Conservation (phyloP, 1,284 basidiomycete genomes). For the Paramarasmius palmivorus region DNA sequence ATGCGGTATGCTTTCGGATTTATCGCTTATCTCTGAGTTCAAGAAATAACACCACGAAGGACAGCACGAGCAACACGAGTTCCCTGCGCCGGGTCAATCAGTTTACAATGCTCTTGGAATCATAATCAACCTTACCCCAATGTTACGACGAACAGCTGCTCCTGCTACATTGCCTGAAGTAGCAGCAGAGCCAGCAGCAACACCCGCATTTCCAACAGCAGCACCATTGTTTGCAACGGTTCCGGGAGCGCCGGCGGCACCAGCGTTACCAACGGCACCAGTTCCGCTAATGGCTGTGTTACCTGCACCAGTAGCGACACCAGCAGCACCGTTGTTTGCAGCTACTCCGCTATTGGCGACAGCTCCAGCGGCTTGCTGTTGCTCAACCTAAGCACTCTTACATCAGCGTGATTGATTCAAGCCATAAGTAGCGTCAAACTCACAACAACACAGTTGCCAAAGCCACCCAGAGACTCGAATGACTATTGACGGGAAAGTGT, state of each 20-base stretch:
- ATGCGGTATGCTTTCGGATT: no score
- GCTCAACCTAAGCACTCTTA: background rate
- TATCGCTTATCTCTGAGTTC: no score
- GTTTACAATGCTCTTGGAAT: no score
- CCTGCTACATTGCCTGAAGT: background rate
- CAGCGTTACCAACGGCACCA: background rate
- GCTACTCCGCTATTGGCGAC: no score
- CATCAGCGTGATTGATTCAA: background rate
- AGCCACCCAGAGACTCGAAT: slow-evolving; percentile 35
- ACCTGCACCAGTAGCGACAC: no score
- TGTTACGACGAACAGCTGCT: background rate
- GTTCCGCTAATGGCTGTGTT: background rate
- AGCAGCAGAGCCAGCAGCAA: background rate
- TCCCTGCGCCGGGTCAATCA: no score
- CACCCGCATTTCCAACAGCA: background rate
- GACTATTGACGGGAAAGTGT: slow-evolving; percentile 16
- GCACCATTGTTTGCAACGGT: background rate
- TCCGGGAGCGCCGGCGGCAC: slow-evolving; percentile 1
- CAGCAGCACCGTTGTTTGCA: no score
- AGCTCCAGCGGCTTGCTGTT: background rate
- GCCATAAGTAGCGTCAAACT: background rate
- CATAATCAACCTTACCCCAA: no score
- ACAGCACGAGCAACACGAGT: no score
- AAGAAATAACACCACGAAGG: no score
- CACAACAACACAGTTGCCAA: slow-evolving; percentile 42